Base-by-base conservation (phyloP, 2,329 filamentous ascomycete species). In the Exophiala alcalophila region DNA sequence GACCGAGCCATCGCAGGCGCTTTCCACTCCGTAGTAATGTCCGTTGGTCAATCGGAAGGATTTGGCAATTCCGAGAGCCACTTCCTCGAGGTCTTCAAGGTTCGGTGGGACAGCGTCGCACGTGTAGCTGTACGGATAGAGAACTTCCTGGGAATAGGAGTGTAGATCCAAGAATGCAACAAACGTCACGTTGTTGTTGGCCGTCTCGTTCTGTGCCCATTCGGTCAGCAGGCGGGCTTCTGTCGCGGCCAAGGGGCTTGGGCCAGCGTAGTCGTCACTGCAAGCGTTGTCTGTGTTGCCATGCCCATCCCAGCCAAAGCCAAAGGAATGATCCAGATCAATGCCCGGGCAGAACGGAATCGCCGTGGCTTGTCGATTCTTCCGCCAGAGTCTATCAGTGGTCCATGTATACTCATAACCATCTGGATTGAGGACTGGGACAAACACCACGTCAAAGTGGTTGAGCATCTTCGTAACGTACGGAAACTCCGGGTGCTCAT, bases 391-490 rank as follows among this genome's bases (percentile, higher is more conserved):
- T 5, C 92, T 82, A 63, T 98, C 91, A 1, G 80, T 80, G 47
- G 90, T 80, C 91, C 91, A 97, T 1, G 86, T 89, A 65, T 95
- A 96, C 52, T 88, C 83, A 60, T 96, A 94, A 20, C 92, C 92
- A 62, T 98, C 92, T 0, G 91, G 89, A 61, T 98, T 98, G 44
- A 92, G 66, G 0, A 87, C 86, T 0, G 92, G 92, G 16, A 97
- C 76, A 56, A 97, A 84, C 30, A 97, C 74, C 56, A 94, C 81
- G 64, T 97, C 90, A 59, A 91, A 95, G 40, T 84, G 74, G 50
- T 92, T 76, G 3, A 98, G 74, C 6, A 97, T 73, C 47, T 81
- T 83, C 14, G 85, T 90, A 40, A 94, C 82, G 9, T 65, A 65
- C 69, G 74, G 50, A 59, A 75, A 65, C 77, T 87, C 42, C 15